Conservation (phyloP, 2,329 filamentous ascomycete genomes). For the Blastomyces gilchristii region DNA sequence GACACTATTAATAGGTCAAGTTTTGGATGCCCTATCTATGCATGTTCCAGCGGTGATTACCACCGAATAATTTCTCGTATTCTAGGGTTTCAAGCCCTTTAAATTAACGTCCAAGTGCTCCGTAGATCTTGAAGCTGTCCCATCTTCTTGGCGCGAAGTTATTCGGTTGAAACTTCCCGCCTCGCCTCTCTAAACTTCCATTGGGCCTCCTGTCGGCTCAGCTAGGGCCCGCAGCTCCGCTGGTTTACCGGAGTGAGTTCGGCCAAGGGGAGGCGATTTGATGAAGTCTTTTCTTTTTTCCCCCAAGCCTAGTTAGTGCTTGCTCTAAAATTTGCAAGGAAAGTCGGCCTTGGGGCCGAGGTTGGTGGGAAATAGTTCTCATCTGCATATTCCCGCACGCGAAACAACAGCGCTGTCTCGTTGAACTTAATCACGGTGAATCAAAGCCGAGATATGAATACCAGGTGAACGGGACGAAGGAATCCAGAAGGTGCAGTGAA, state of each 20-base stretch:
- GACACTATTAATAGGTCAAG: background rate
- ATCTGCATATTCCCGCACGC: background rate
- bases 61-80: background rate
- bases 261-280: background rate
- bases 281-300: background rate
- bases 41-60: background rate
- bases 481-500: background rate
- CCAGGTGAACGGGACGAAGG: background rate
- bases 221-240: background rate
- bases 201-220: background rate
- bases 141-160: background rate
- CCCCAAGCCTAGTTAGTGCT: background rate
- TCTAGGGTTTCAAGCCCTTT: background rate
- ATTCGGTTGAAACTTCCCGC: background rate
- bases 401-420: background rate
- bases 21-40: background rate
- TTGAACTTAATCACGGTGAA: background rate
- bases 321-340: background rate
- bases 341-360: background rate
- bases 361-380: background rate
- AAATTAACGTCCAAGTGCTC: background rate
- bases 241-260: background rate
- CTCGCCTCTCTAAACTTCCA: background rate
- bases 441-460: background rate
- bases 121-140: background rate